Evolutionary conservation across 148 eudicot species (phyloP).

Genomic region (Spergularia bocconei): DNA sequence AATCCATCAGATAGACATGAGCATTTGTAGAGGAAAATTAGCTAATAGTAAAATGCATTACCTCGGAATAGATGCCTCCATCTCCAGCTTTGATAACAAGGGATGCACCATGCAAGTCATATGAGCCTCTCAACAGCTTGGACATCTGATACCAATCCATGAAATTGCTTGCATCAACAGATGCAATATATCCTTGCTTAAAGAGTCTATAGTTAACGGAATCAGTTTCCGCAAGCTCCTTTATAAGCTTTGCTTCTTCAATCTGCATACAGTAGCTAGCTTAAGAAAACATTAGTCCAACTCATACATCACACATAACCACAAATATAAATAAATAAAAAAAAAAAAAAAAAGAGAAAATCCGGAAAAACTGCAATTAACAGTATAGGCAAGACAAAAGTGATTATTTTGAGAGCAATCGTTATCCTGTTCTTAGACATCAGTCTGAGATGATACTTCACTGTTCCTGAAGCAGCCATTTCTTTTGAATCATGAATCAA

Average conservation of each 20-base stretch:
- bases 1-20: background rate
- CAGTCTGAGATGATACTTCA: no score
- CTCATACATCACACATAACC: background rate
- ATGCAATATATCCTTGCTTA: slow-evolving; percentile 70
- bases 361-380: no score
- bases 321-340: no score
- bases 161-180: slow-evolving; percentile 65
- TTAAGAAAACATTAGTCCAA: background rate
- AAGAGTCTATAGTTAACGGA: slow-evolving; percentile 63
- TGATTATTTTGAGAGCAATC: background rate
- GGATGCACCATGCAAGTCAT: slow-evolving; percentile 84
- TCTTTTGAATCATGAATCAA: no score
- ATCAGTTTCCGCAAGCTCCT: slow-evolving; percentile 70
- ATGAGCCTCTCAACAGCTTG: slow-evolving; percentile 67
- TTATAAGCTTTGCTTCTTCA: slow-evolving; percentile 84
- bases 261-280: slow-evolving; percentile 47
- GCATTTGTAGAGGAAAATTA: background rate
- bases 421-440: no score
- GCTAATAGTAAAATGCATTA: slow-evolving; percentile 16
- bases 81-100: slow-evolving; percentile 57
- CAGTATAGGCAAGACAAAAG: background rate
- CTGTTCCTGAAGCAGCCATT: no score
- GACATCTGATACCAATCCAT: slow-evolving; percentile 82
- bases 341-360: no score
- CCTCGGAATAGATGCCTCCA: slow-evolving; percentile 60